phyloP scores from a whole-genome alignment of 139 green algal genomes.

The Nannochloris sp. region DNA sequence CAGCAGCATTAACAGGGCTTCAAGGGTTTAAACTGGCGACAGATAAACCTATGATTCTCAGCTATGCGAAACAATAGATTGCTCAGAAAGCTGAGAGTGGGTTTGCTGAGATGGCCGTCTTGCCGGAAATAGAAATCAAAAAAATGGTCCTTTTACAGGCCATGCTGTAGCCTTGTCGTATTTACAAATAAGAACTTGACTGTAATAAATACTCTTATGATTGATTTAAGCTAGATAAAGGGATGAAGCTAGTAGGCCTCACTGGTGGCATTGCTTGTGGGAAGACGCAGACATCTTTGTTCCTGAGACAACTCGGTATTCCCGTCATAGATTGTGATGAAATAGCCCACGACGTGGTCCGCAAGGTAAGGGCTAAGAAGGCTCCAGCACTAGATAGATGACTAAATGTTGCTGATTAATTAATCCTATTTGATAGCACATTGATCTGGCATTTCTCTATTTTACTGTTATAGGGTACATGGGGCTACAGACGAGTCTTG shows the following conservation, averaged over 20 bases:
- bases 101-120: too few species aligned
- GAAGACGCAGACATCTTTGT: constrained; percentile 56
- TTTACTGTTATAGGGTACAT: constrained; percentile 38
- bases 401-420: background rate
- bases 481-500: constrained; percentile 53
- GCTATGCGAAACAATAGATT: constrained; percentile 81
- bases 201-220: background rate
- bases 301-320: constrained; percentile 31
- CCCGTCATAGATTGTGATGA: constrained; percentile 66
- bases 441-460: background rate
- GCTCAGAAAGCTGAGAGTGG: too few species aligned
- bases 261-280: constrained; percentile 79
- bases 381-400: too few species aligned
- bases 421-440: background rate
- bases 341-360: constrained; percentile 46
- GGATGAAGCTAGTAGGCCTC: constrained; percentile 74
- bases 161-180: background rate
- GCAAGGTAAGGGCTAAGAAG: constrained; percentile 33
- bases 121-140: too few species aligned
- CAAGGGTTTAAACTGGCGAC: constrained; percentile 93
- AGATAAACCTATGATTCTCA: constrained; percentile 73
- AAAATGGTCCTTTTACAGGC: too few species aligned
- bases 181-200: background rate
- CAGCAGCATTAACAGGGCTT: constrained; percentile 68
- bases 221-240: background rate